Evolutionary conservation across 106 monocot species (phyloP).

Genomic region (Ottelia alismoides): DNA sequence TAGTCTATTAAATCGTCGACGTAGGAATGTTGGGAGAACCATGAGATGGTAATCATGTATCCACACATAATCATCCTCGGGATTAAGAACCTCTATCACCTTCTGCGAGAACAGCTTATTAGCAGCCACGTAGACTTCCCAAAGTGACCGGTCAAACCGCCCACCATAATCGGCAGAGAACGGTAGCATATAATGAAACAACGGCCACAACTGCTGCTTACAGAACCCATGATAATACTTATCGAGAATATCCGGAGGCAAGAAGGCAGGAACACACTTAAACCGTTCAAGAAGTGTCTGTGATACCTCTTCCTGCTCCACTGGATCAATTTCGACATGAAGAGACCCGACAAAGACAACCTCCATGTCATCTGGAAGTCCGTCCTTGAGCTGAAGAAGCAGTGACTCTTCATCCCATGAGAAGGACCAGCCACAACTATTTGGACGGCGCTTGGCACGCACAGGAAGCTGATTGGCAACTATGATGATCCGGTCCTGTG

Average conservation of each 20-base stretch:
- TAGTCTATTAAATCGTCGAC: slow-evolving; percentile 39
- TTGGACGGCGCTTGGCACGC: slow-evolving; percentile 34
- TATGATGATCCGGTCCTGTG: slow-evolving; percentile 71
- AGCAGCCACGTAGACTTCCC: slow-evolving; percentile 53
- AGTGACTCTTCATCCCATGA: slow-evolving; percentile 88
- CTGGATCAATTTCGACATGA: slow-evolving; percentile 17
- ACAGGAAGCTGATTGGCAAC: slow-evolving; percentile 81
- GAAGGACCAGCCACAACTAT: slow-evolving; percentile 63
- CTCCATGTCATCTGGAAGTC: slow-evolving; percentile 88
- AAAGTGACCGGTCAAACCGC: slow-evolving; percentile 44
- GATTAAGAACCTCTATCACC: slow-evolving; percentile 60
- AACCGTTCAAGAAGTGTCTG: slow-evolving; percentile 44
- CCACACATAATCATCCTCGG: slow-evolving; percentile 70
- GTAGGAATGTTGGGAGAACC: slow-evolving; percentile 56
- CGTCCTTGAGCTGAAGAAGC: slow-evolving; percentile 81
- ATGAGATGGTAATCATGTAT: slow-evolving; percentile 73
- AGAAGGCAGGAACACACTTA: slow-evolving; percentile 56
- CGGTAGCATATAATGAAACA: slow-evolving; percentile 69
- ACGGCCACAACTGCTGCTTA: slow-evolving; percentile 61
- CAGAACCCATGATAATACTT: slow-evolving; percentile 67
- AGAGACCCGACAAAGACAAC: slow-evolving; percentile 57
- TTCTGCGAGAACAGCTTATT: slow-evolving; percentile 50
- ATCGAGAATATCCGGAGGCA: slow-evolving; percentile 27
- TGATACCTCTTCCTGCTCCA: slow-evolving; percentile 52
- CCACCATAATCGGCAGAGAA: slow-evolving; percentile 17